A percentile compares a stretch with the other conserved stretches of the same genome.
phyloP scores from a whole-genome alignment of 2,329 filamentous ascomycete species.

The Emergomyces africanus region DNA sequence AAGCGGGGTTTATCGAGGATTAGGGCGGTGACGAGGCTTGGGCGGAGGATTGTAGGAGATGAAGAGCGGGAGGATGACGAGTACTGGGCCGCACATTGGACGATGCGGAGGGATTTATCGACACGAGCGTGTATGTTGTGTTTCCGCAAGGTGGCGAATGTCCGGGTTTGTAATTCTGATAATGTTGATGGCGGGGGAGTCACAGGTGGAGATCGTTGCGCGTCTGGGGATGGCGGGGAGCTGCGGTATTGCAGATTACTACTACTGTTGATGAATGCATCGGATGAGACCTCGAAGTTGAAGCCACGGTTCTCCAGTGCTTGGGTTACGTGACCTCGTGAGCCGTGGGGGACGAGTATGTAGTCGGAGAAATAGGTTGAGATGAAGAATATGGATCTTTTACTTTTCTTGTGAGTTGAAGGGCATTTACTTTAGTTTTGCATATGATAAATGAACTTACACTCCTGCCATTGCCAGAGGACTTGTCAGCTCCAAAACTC shows the following conservation, averaged over 20 bases:
- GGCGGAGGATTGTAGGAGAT: conserved; percentile 27
- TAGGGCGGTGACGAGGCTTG: conserved; percentile 25
- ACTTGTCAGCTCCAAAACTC: conserved; percentile 82
- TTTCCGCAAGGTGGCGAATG: conserved; percentile 70
- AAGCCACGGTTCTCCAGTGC: conserved; percentile 72
- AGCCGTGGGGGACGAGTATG: conserved; percentile 72
- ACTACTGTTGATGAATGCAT: conserved; percentile 50
- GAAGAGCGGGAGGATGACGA: conserved; percentile 27
- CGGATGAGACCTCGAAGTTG: conserved; percentile 59
- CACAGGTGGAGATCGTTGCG: conserved; percentile 31
- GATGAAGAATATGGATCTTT: conserved; percentile 86
- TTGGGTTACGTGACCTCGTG: conserved; percentile 59
- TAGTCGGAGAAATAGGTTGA: conserved; percentile 98
- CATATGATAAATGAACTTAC: conserved; percentile 28
- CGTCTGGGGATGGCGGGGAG: conserved; percentile 20
- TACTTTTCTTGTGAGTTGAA: conserved; percentile 2
- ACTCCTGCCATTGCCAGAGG: conserved; percentile 86
- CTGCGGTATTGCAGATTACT: conserved; percentile 36
- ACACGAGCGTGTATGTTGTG: conserved; percentile 62
- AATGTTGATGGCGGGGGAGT: conserved; percentile 69
- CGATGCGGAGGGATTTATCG: conserved; percentile 54
- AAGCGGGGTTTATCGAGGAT: conserved; percentile 34
- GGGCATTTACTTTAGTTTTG: too few species aligned
- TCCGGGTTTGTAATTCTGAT: conserved; percentile 66
- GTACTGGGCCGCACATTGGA: conserved; percentile 64